A percentile compares a stretch with the other conserved stretches of the same genome.
Conservation (phyloP, 2,329 filamentous ascomycete genomes). For the Colletotrichum tamarilloi region DNA sequence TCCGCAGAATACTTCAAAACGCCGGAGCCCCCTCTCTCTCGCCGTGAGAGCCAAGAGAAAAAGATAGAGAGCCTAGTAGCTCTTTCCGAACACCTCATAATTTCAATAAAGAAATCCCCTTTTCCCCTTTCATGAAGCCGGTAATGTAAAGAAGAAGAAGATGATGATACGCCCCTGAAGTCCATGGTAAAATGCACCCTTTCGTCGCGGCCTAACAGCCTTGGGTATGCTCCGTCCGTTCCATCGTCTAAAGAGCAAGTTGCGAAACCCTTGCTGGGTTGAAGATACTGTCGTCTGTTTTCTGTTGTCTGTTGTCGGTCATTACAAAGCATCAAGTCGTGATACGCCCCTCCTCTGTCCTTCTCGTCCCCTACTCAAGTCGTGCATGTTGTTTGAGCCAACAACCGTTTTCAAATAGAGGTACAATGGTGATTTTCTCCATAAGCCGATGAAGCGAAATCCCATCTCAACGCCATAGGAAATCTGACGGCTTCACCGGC, state of each 20-base stretch:
- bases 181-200: neutral
- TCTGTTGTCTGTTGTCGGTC: neutral
- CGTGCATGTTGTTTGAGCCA: neutral
- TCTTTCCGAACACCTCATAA: neutral
- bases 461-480: constrained; percentile 15
- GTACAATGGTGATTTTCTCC: neutral
- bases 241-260: neutral
- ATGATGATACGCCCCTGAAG: neutral
- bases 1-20: neutral
- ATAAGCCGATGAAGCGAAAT: no score
- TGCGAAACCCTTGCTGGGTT: neutral
- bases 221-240: neutral
- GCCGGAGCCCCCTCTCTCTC: neutral
- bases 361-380: neutral
- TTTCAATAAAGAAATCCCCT: neutral
- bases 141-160: neutral
- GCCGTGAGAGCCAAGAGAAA: neutral
- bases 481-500: constrained; percentile 21
- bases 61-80: neutral
- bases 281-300: neutral
- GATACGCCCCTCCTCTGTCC: neutral
- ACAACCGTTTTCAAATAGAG: neutral
- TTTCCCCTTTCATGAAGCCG: neutral
- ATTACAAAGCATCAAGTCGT: constrained; percentile 7
- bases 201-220: neutral